Evolutionary conservation across 2,329 filamentous ascomycete genomes (phyloP).

Genomic region (Sarocladium oryzae): DNA sequence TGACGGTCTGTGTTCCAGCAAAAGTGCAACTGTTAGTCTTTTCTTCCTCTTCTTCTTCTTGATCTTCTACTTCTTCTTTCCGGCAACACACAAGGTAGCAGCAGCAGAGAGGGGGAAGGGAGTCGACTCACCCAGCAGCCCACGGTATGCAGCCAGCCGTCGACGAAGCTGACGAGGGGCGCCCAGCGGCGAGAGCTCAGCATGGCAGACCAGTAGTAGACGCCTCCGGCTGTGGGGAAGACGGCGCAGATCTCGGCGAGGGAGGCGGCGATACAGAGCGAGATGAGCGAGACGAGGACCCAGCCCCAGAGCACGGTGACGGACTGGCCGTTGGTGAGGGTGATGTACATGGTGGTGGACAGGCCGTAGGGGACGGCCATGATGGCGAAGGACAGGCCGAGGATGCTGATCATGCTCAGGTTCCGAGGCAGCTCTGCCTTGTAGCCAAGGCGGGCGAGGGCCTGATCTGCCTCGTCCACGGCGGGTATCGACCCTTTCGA

Average conservation of each 20-base stretch:
- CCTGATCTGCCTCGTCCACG: slow-evolving; percentile 28
- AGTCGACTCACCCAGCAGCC: slow-evolving; percentile 67
- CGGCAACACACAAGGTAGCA: too few relatives aligned
- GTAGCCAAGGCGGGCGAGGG: slow-evolving; percentile 42
- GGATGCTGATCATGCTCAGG: slow-evolving; percentile 42
- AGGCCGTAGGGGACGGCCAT: slow-evolving; percentile 45
- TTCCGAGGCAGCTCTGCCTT: slow-evolving; percentile 43
- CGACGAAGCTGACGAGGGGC: slow-evolving; percentile 61
- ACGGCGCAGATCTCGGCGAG: slow-evolving; percentile 67
- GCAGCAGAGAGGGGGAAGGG: too few relatives aligned
- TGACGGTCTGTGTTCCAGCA: neutral
- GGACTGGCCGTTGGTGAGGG: slow-evolving; percentile 65
- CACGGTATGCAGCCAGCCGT: slow-evolving; percentile 67
- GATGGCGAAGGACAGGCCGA: slow-evolving; percentile 44
- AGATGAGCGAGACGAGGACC: slow-evolving; percentile 57
- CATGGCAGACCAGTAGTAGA: slow-evolving; percentile 70
- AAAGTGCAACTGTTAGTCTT: too few relatives aligned
- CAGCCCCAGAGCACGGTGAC: slow-evolving; percentile 71
- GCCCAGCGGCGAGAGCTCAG: slow-evolving; percentile 56
- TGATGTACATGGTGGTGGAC: slow-evolving; percentile 40
- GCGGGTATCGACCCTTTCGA: neutral
- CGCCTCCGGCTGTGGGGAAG: slow-evolving; percentile 54
- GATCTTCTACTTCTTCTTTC: neutral
- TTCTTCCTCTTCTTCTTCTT: too few relatives aligned
- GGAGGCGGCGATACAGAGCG: slow-evolving; percentile 63